Evolutionary conservation across 306 rosid genomes (phyloP), one percentile per base, ranked within the genome.

Genomic region (Lathyrus tuberosus): DNA sequence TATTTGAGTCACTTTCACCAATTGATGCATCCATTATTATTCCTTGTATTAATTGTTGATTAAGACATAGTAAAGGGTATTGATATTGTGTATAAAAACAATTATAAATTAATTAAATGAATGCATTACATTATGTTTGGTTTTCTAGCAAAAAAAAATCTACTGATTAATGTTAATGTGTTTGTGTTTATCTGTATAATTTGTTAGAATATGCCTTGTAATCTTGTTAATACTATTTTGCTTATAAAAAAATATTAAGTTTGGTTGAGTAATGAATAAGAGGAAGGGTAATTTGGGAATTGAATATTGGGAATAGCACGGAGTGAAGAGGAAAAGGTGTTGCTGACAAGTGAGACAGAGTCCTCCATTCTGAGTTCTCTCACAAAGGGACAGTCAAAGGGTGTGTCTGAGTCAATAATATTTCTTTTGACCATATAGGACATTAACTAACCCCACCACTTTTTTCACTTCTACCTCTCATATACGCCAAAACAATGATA

Each of bases 341-440:
- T 58, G 75, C 72, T 80, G 72, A 80, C 81, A 80, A 66, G 58
- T 76, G 78, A 48, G 71, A 76, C 75, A 75, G 78, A 18, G 16
- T 14, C 65, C 3, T 35, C 69, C 69, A 41, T 70, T 70, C 62
- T 43, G 35, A 44, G 42, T 62, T 20, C 6, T 16, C 7, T 13
- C 22, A 31, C 65, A 12, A 48, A 76, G 81, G 65, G 84, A 44
- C 81, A 71, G 76, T 80, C 81, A 80, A 80, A 80, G 76, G 35
- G 38, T 62, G 11, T 59, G 65, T 75, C 61, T 62, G 73, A 76
- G 73, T 76, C 76, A 81, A 81, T 54, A 57, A 12, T 28, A 51
- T 74, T 66, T 61, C 82, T 81, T 81, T 81, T 81, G 85, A 81
- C 85, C 79, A 77, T 40, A 72, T 81, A 76, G 71, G 77, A 70